Percentiles rank a stretch among this genome's conserved stretches.
Conservation (phyloP, 2,329 filamentous ascomycete genomes). For the Elsinoe necatrix region DNA sequence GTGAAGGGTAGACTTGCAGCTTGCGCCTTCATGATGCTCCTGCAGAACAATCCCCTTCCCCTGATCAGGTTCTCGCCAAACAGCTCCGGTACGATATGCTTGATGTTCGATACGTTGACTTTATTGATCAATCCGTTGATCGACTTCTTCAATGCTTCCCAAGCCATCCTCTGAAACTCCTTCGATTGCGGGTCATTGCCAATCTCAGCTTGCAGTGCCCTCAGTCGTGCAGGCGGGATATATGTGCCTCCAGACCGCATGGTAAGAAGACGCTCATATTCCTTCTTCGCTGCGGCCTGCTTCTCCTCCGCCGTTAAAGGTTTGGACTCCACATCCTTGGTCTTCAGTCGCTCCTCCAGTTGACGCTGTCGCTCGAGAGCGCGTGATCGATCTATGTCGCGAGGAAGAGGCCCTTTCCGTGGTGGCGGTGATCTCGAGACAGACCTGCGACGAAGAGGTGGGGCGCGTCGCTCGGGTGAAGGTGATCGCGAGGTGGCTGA, state of each 20-base stretch:
- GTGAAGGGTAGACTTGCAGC: constrained; percentile 93
- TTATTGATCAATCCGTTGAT: constrained; percentile 99
- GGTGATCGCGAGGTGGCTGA: constrained; percentile 29
- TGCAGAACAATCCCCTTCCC: constrained; percentile 84
- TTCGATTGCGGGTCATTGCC: constrained; percentile 83
- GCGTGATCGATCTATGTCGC: constrained; percentile 42
- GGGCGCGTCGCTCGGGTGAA: constrained; percentile 29
- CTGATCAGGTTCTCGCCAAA: constrained; percentile 91
- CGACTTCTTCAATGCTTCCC: constrained; percentile 97
- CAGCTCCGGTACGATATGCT: constrained; percentile 89
- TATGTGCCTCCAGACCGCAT: constrained; percentile 95
- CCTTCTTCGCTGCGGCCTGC: constrained; percentile 78
- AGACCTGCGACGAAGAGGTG: constrained; percentile 25
- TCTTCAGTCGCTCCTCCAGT: constrained; percentile 35
- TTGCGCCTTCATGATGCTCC: constrained; percentile 97
- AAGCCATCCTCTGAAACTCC: constrained; percentile 97
- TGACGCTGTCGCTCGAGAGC: constrained; percentile 47
- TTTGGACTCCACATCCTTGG: constrained; percentile 41
- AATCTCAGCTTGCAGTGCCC: constrained; percentile 90
- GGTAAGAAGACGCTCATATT: constrained; percentile 84
- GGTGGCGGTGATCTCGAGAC: constrained; percentile 28
- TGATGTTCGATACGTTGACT: constrained; percentile 96
- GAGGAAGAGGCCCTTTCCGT: constrained; percentile 34
- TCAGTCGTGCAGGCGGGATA: constrained; percentile 82
- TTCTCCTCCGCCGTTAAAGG: constrained; percentile 70